Conservation (phyloP, 2,329 filamentous ascomycete genomes). For the Trichoderma hamatum region DNA sequence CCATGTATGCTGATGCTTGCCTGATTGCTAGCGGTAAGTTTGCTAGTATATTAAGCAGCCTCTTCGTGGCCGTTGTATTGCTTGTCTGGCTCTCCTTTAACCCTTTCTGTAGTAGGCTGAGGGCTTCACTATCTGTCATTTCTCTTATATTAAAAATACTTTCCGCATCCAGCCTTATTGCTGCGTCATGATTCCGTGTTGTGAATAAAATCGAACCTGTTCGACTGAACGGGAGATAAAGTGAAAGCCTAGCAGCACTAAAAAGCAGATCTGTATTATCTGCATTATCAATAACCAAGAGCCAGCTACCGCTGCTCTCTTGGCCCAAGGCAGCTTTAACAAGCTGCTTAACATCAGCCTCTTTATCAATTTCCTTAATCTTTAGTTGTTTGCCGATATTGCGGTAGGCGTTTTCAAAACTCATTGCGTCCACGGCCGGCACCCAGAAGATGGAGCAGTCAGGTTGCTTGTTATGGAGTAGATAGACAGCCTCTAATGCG, state of each 20-base stretch:
- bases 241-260: constrained; percentile 2
- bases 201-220: constrained; percentile 30
- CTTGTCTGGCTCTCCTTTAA: constrained; percentile 30
- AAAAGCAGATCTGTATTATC: constrained; percentile 43
- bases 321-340: constrained; percentile 41
- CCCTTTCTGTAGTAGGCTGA: constrained; percentile 31
- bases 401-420: constrained; percentile 42
- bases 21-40: constrained; percentile 42
- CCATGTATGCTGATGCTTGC: constrained; percentile 44
- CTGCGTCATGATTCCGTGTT: constrained; percentile 25
- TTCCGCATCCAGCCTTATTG: constrained; percentile 24
- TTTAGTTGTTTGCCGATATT: constrained; percentile 38
- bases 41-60: constrained; percentile 38
- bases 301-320: constrained; percentile 38
- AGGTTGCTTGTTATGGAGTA: constrained; percentile 32
- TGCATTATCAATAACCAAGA: constrained; percentile 51
- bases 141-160: constrained; percentile 31
- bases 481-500: constrained; percentile 40
- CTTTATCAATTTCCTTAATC: constrained; percentile 37
- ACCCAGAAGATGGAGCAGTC: constrained; percentile 48
- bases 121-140: constrained; percentile 33
- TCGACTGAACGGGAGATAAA: constrained; percentile 25
- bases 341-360: constrained; percentile 41
- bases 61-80: constrained; percentile 28
- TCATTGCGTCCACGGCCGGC: constrained; percentile 34